Base-by-base conservation (phyloP, 2,329 filamentous ascomycete species). In the Fusarium musae region DNA sequence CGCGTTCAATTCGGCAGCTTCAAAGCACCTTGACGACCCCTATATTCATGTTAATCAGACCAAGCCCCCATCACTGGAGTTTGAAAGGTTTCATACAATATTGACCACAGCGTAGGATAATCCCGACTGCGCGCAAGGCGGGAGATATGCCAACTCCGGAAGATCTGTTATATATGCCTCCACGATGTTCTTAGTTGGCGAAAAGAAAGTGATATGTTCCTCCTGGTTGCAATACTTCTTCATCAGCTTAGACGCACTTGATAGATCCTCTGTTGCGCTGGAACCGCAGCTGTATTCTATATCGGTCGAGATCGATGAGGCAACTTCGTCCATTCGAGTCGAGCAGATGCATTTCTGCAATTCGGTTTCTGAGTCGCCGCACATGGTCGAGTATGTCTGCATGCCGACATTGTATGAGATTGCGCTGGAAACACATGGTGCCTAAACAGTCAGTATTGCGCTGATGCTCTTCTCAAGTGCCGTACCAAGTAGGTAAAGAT, bases 311-410 rank as follows among this genome's bases (percentile, higher is more conserved):
- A 89, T 79, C 10, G 70, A 75, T 4, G 80, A 78, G 19, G 80
- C 79, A 59, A 88, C 76, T 7, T 82, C 79, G 8, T 78, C 80
- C 21, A 81, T 79, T 66, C 84, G 83, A 53, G 81, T 85, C 19
- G 84, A 85, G 79, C 87, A 89, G n/a, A 87, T 82, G 64, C 87
- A 89, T 13, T 83, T 84, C 70, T 88, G 86, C 13, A 89, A 78
- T 9, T 81, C 83, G 9, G 83, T 82, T 19, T 83, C 83, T 9
- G 78, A 84, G 32, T 84, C 79, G 19, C 83, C 83, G 69, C 87
- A 89, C 53, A 49, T 59, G 28, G 79, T 80, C 15, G 80, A 79
- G 34, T 80, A 76, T 1, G 87, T 88, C 70, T 85, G 81, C 40
- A 73, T 66, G 65, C 83, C 80, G 70, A 89, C 78, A 63, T 84